A percentile compares a stretch with the other conserved stretches of the same genome.
Conservation (phyloP, 2,329 filamentous ascomycete genomes). For the Venturiaceae sp. region DNA sequence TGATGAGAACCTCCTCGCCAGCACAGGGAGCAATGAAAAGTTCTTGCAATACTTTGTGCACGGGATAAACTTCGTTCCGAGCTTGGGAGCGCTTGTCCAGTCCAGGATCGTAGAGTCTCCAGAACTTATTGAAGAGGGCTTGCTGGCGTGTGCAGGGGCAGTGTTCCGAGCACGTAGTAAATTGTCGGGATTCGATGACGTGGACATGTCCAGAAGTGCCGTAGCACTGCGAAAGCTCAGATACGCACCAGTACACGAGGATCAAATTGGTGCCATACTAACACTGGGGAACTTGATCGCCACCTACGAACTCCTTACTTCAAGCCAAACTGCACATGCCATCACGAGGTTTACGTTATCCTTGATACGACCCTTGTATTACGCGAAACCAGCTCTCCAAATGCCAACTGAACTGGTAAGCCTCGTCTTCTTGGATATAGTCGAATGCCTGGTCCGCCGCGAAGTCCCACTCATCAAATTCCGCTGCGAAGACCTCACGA, state of each 20-base stretch:
- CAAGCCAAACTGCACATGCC: background rate
- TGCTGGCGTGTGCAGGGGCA: background rate
- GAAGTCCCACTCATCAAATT: slow-evolving; percentile 21
- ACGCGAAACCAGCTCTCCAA: background rate
- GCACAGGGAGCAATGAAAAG: background rate
- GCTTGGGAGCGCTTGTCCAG: background rate
- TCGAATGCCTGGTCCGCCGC: slow-evolving; percentile 20
- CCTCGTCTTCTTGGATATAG: slow-evolving; percentile 22
- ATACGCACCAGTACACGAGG: background rate
- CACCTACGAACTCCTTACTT: background rate
- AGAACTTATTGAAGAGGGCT: background rate
- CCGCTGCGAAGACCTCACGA: slow-evolving; percentile 10
- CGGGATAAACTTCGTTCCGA: background rate
- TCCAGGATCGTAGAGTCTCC: background rate
- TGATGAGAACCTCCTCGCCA: background rate
- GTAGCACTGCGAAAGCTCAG: slow-evolving; percentile 1
- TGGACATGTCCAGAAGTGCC: background rate
- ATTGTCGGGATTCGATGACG: background rate
- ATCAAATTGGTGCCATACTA: background rate
- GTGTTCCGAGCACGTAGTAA: background rate
- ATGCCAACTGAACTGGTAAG: background rate
- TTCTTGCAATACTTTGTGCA: slow-evolving; percentile 1
- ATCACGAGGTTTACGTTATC: slow-evolving; percentile 4
- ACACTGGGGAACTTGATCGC: background rate
- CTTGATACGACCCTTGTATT: background rate